phyloP scores from a whole-genome alignment of 2,329 filamentous ascomycete genomes.

The Sclerotinia subarctica region DNA sequence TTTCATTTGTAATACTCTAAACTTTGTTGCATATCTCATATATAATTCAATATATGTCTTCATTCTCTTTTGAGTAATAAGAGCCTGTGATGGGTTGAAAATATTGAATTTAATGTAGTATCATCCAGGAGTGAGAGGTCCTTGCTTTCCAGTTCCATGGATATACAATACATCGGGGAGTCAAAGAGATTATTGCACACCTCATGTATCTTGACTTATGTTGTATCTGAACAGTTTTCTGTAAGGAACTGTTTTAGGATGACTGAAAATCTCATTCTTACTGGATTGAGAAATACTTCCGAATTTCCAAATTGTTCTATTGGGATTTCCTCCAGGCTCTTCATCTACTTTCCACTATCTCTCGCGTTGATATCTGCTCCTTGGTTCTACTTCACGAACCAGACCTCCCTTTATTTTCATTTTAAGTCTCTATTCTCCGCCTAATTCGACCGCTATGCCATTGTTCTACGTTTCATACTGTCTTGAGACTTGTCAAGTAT shows the following conservation, averaged over 20 bases:
- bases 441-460: not conserved
- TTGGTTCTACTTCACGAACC: not conserved
- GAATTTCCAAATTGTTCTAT: not conserved
- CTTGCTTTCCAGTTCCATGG: too few species aligned
- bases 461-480: not conserved
- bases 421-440: not conserved
- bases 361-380: not conserved
- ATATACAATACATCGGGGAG: too few species aligned
- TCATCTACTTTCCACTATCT: not conserved
- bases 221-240: too few species aligned
- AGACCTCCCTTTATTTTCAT: too few species aligned
- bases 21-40: not conserved
- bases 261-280: too few species aligned
- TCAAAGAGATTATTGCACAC: too few species aligned
- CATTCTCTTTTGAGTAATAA: not conserved
- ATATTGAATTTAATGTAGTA: not conserved
- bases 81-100: too few species aligned
- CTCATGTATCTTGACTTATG: too few species aligned
- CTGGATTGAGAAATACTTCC: too few species aligned
- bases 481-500: not conserved
- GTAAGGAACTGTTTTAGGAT: too few species aligned
- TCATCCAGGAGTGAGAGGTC: not conserved
- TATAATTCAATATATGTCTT: not conserved
- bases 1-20: not conserved
- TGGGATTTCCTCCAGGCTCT: not conserved